These are phyloP conservation scores for Russula emetica DNA, from an alignment of 768 basidiomycete genomes.

Conservation along the genomic window DNA sequence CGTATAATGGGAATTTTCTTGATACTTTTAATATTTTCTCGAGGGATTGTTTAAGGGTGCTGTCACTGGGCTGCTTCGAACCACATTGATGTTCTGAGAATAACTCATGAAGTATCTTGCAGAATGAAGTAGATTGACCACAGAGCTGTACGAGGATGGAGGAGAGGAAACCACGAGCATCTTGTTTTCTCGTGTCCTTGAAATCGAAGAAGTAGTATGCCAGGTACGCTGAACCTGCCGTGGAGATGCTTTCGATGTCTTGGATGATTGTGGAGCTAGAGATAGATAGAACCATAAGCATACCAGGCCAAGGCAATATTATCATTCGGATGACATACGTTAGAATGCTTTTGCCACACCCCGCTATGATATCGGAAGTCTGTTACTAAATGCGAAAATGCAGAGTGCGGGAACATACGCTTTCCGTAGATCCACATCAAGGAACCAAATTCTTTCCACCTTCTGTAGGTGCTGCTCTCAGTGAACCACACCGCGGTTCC, in stretches of 20 bases:
- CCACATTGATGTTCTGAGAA: not conserved
- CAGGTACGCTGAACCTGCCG: not conserved
- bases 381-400: not conserved
- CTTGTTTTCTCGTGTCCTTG: not conserved
- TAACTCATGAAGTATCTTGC: not conserved
- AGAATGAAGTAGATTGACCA: not conserved
- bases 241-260: not conserved
- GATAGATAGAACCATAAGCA: not conserved
- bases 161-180: not conserved
- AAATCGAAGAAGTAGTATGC: not conserved
- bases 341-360: not conserved
- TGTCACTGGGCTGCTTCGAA: not conserved
- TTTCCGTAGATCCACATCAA: slow-evolving; percentile 3
- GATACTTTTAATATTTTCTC: not conserved
- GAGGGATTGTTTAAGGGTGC: not conserved
- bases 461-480: not conserved
- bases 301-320: not conserved
- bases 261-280: not conserved
- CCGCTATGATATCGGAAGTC: not conserved
- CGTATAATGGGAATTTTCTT: not conserved
- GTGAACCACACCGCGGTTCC: not conserved
- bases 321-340: not conserved
- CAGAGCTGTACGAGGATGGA: not conserved
- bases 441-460: not conserved
- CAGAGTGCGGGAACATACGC: not conserved